A percentile compares a stretch with the other conserved stretches of the same genome.
phyloP scores from a whole-genome alignment of 352 stramenopile species.

The Phytophthora europaea region DNA sequence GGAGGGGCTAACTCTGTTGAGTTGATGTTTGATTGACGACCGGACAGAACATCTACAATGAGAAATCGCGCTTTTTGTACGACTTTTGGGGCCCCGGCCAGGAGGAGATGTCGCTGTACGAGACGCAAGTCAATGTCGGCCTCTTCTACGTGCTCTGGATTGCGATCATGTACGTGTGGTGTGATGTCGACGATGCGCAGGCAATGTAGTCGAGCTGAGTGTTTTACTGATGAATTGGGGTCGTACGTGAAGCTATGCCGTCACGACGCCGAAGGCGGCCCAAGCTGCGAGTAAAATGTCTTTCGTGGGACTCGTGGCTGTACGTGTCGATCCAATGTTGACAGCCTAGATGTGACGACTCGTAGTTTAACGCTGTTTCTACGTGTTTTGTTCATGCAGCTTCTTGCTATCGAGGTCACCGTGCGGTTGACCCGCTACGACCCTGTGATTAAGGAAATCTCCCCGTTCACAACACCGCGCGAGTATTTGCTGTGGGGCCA shows the following conservation, averaged over 20 bases:
- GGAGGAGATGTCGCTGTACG: slow-evolving; percentile 49
- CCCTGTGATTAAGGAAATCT: slow-evolving; percentile 52
- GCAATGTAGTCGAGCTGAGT: slow-evolving; percentile 12
- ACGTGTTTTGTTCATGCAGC: slow-evolving; percentile 26
- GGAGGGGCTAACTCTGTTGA: neutral
- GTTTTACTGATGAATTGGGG: slow-evolving; percentile 14
- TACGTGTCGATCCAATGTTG: slow-evolving; percentile 28
- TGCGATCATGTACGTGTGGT: slow-evolving; percentile 62
- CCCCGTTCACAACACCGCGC: slow-evolving; percentile 60
- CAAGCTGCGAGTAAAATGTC: slow-evolving; percentile 58
- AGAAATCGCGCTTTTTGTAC: slow-evolving; percentile 59
- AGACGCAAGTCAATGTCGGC: slow-evolving; percentile 68
- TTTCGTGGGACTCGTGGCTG: slow-evolving; percentile 52
- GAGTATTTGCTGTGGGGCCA: slow-evolving; percentile 72
- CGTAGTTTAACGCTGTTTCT: neutral
- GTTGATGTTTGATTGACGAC: neutral
- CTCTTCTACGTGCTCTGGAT: slow-evolving; percentile 79
- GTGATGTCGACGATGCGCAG: neutral
- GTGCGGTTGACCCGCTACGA: slow-evolving; percentile 69
- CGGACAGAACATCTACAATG: slow-evolving; percentile 69
- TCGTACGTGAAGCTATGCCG: slow-evolving; percentile 46
- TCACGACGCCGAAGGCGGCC: slow-evolving; percentile 56
- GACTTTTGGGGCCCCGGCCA: slow-evolving; percentile 72
- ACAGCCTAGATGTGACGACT: neutral
- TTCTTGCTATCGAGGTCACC: slow-evolving; percentile 64